Conservation (phyloP, 305 asterid genomes). For the Solanum hybrid region DNA sequence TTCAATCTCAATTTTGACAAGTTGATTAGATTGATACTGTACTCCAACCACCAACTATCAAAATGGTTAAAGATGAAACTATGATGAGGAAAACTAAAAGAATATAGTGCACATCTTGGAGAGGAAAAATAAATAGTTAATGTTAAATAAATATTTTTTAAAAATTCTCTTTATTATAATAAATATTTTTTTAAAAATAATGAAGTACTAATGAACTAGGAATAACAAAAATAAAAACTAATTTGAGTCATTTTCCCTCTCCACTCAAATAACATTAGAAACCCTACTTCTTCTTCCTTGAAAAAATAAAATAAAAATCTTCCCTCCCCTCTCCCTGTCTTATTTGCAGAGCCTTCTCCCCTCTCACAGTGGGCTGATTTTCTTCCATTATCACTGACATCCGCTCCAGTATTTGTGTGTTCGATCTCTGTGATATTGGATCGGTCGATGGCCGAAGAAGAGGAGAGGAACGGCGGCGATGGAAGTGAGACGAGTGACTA, state of each 20-base stretch:
- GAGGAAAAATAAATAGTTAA: not conserved
- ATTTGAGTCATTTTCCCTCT: not conserved
- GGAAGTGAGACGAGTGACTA: constrained; percentile 1
- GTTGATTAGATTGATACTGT: not conserved
- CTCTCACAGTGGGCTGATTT: not conserved
- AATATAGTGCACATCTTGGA: not conserved
- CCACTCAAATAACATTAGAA: not conserved
- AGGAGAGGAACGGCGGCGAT: not conserved
- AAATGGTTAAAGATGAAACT: not conserved
- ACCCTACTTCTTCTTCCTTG: not conserved
- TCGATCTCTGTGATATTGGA: not conserved
- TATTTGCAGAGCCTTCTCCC: not conserved
- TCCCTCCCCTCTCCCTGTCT: not conserved
- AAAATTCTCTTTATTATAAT: not conserved
- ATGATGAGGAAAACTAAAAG: not conserved
- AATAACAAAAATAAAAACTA: not conserved
- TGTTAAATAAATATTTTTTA: not conserved
- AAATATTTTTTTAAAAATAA: not conserved
- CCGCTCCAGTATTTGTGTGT: not conserved
- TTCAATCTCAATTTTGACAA: not conserved
- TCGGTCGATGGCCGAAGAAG: not conserved
- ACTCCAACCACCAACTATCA: not conserved
- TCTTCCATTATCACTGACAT: not conserved
- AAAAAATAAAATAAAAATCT: not conserved
- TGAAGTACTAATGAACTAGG: not conserved